Base-by-base conservation (phyloP, 305 asterid species). In the Withania somnifera region DNA sequence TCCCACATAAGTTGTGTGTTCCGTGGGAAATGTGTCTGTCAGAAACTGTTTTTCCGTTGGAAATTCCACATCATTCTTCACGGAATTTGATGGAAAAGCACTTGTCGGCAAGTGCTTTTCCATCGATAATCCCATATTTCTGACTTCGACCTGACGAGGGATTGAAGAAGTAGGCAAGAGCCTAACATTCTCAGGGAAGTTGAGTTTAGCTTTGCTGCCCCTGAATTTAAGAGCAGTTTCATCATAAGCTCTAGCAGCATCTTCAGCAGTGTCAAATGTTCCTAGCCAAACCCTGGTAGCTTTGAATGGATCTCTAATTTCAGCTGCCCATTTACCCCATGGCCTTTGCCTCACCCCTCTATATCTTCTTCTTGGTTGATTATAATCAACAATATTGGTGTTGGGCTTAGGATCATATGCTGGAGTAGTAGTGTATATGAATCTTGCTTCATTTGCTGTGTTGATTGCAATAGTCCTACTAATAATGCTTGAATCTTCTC, bases 321-420 rank as follows among this genome's bases (percentile, higher is more conserved):
- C 82, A 22, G 82, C 82, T 0, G 82, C 75, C 82, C 82, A 79
- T 80, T 64, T 80, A 11, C 83, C 77, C 77, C 77, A 80, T 30
- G 78, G 83, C 22, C 78, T 61, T 66, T 66, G 83, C 28, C 83
- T 80, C 10, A 63, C 83, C 47, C 83, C 83, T 80, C 83, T 80
- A 51, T 63, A 80, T 45, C 60, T 42, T 61, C 77, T 61, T 57
- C 40, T 79, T 60, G 73, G 9, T 78, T 32, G 68, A 78, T 51
- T 14, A 47, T 28, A 13, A 76, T 51, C 40, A 67, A 34, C 9
- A 64, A 34, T 9, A 15, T 63, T 63, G 11, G 13, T 34, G 51
- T n/a, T 66, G 2, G 13, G 15, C 28, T 34, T 66, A n/a, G 34
- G 8, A 34, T 66, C 69, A 53, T 56, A 34, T 53, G 71, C 36